A percentile compares a stretch with the other conserved stretches of the same genome.
These are phyloP conservation scores for Aspergillus eucalypticola DNA, from an alignment of 2,329 filamentous ascomycete species.

Conservation along the genomic window DNA sequence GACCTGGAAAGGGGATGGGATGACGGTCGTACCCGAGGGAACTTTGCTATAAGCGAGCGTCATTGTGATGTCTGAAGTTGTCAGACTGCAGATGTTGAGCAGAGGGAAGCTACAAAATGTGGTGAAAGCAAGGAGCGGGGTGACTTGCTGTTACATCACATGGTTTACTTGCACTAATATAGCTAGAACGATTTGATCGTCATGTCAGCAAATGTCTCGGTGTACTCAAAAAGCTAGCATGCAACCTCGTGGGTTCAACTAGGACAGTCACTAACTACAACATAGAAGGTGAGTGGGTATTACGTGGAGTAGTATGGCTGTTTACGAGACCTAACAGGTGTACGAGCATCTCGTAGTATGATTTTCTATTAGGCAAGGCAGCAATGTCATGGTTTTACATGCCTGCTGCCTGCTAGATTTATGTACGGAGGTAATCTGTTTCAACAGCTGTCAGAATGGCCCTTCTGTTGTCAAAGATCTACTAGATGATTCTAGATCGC, in stretches of 20 bases:
- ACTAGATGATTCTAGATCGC: background rate
- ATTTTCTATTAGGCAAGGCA: background rate
- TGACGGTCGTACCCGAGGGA: constrained; percentile 38
- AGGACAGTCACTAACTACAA: too few relatives aligned
- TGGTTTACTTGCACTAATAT: background rate
- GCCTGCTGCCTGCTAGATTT: background rate
- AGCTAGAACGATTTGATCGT: background rate
- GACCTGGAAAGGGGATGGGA: constrained; percentile 46
- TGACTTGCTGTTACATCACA: background rate
- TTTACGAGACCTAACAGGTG: background rate
- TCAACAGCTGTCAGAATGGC: background rate
- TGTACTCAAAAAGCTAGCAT: background rate
- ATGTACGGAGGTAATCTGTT: background rate
- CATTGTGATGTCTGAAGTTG: constrained; percentile 19
- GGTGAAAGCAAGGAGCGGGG: background rate
- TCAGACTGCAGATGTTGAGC: background rate
- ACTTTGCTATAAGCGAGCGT: constrained; percentile 30
- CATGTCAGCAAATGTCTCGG: background rate
- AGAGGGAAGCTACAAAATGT: background rate
- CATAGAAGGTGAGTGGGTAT: background rate
- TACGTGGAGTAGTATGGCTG: background rate
- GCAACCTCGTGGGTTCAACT: background rate
- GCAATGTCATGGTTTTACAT: background rate
- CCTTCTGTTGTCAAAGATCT: background rate
- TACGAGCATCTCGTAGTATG: background rate